Evolutionary conservation across 148 eudicot species (phyloP), one percentile per base, ranked within the genome.

Genomic region (Vaccinium vitisidaea): DNA sequence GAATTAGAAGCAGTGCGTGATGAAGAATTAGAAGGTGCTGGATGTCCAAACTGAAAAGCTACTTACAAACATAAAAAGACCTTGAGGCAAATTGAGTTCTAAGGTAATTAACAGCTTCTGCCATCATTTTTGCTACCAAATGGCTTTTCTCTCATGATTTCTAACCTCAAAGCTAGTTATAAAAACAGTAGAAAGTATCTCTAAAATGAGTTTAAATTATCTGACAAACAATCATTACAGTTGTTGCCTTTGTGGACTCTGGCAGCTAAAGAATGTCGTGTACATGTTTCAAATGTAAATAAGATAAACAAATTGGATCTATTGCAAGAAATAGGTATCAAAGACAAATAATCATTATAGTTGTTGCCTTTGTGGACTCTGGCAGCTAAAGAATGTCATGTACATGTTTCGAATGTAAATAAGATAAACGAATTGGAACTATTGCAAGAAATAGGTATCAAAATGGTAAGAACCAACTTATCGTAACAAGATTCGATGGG

Each of bases 361-460:
- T 65, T 65, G 71, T 65, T 71, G n/a, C 76, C 76, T 73, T 73
- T 5, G 77, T 73, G 19, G 48, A 36, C 8, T 71, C 32, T 71
- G 15, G 2, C 21, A 59, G 14, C 48, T 32, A 15, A 36, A 71
- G 48, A 32, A 71, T 71, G 21, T 73, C n/a, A 15, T 73, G 49
- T 36, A 32, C 39, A 73, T 73, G 48, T 73, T 73, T 8, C 13
- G 3, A 39, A 39, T 39, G 43, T 39, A 39, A 39, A 39, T 39
- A 39, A 39, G 43, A 39, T 39, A 2, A 52, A 6, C 54, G 12
- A 52, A 14, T 54, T 54, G 16, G 58, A 54, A 49, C 16, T 54
- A 12, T 54, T 54, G 58, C 58, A 54, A 13, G 58, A 54, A 11
- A 12, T 54, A 14, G 15, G 18, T 14, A 69, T 27, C 74, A 69